Evolutionary conservation across 2,329 filamentous ascomycete genomes (phyloP).

Genomic region (Paradendryphiella salina): DNA sequence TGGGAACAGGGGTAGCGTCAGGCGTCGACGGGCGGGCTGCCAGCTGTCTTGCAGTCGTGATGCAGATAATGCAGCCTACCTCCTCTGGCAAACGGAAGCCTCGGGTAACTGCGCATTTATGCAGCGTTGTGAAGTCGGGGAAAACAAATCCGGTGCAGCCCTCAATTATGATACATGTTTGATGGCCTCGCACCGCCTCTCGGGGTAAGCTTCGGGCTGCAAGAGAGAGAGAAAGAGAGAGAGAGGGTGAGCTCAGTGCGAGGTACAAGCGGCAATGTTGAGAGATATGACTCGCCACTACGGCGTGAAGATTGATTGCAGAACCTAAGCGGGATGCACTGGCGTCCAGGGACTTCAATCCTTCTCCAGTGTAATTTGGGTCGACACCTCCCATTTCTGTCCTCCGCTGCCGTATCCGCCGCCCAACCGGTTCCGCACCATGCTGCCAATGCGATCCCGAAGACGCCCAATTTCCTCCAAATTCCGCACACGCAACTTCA

Average conservation of each 20-base stretch:
- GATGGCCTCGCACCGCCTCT: slow-evolving; percentile 10
- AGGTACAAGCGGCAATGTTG: slow-evolving; percentile 1
- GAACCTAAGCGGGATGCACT: slow-evolving; percentile 22
- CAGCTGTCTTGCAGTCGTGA: slow-evolving; percentile 26
- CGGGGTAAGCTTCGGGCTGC: slow-evolving; percentile 30
- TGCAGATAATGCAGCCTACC: slow-evolving; percentile 26
- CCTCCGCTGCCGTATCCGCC: slow-evolving; percentile 83
- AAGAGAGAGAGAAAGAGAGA: background rate
- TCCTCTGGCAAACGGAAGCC: slow-evolving; percentile 6
- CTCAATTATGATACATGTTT: background rate
- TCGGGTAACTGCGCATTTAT: background rate
- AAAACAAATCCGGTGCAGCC: slow-evolving; percentile 13
- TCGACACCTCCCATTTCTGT: slow-evolving; percentile 88
- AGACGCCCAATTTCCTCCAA: slow-evolving; percentile 69
- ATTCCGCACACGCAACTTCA: slow-evolving; percentile 75
- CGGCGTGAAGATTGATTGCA: slow-evolving; percentile 24
- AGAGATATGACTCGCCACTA: slow-evolving; percentile 27
- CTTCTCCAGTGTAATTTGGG: slow-evolving; percentile 69
- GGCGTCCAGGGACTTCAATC: slow-evolving; percentile 38
- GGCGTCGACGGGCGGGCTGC: slow-evolving; percentile 32
- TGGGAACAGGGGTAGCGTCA: slow-evolving; percentile 33
- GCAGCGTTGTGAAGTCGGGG: slow-evolving; percentile 13
- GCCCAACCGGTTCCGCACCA: slow-evolving; percentile 83
- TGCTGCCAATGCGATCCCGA: slow-evolving; percentile 72
- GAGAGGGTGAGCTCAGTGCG: slow-evolving; percentile 2